phyloP scores from a whole-genome alignment of 306 rosid genomes.

The Dryas alaskensis region DNA sequence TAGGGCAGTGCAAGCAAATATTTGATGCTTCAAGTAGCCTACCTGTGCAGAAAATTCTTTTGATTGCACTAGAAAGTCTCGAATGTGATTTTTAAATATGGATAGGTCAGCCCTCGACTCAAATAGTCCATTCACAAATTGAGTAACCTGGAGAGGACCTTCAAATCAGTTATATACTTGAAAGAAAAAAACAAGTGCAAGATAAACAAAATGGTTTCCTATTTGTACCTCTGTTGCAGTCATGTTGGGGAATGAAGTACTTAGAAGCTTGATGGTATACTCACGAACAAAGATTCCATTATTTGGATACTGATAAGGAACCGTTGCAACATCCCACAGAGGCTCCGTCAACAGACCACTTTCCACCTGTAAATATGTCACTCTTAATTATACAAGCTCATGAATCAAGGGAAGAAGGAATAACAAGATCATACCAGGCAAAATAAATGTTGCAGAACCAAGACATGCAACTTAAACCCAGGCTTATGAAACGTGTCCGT shows the following conservation, averaged over 20 bases:
- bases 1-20: not conserved
- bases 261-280: constrained; percentile 84
- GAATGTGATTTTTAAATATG: constrained; percentile 69
- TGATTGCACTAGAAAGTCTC: constrained; percentile 91
- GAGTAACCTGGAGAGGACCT: constrained; percentile 63
- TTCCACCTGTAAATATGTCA: constrained; percentile 56
- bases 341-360: constrained; percentile 83
- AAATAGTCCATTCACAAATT: constrained; percentile 83
- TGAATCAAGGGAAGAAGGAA: not conserved
- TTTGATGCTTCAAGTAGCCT: not conserved
- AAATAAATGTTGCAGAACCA: constrained; percentile 94
- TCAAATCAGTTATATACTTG: constrained; percentile 17
- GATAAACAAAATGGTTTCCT: not conserved
- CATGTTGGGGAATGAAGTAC: constrained; percentile 95
- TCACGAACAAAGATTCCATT: constrained; percentile 78
- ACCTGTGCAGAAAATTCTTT: constrained; percentile 99
- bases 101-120: constrained; percentile 76
- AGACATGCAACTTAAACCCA: constrained; percentile 95
- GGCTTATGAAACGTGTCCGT: constrained; percentile 98
- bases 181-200: no score
- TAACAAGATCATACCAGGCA: constrained; percentile 60
- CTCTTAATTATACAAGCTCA: not conserved
- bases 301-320: constrained; percentile 55
- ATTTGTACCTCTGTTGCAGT: constrained; percentile 72
- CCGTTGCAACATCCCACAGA: constrained; percentile 75